phyloP scores from a whole-genome alignment of 78 protist genomes.

The Bodo saltans region DNA sequence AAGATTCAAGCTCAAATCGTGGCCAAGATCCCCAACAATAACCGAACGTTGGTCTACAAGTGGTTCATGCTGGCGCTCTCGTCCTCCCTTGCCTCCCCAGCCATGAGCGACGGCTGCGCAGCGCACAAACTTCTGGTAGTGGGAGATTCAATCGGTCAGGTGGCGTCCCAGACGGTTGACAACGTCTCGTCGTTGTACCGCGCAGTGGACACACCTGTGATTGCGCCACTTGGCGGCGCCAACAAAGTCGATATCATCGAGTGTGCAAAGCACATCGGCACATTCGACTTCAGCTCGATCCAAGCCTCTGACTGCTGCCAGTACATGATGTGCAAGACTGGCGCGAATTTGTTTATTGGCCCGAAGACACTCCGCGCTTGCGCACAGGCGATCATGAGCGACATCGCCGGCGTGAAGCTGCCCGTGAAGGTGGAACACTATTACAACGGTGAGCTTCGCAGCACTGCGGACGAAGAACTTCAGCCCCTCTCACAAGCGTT shows the following conservation, averaged over 20 bases:
- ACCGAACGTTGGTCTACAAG: conserved; percentile 20
- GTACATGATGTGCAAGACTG: neutral
- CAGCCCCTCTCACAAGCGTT: too few species aligned
- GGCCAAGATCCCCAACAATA: neutral
- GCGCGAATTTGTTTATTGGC: neutral
- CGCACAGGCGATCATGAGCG: too few species aligned
- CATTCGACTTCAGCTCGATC: neutral
- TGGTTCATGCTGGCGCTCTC: conserved; percentile 3
- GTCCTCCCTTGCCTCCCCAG: neutral
- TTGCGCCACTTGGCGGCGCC: neutral
- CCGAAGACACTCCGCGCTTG: neutral
- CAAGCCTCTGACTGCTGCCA: conserved; percentile 25
- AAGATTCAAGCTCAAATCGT: neutral
- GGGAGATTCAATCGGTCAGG: conserved; percentile 24
- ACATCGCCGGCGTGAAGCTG: too few species aligned
- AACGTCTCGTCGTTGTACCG: conserved; percentile 6
- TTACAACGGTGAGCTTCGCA: too few species aligned
- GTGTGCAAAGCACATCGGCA: neutral
- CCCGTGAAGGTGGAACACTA: too few species aligned
- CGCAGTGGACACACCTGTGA: neutral
- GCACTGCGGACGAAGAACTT: too few species aligned
- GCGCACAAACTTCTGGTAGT: neutral
- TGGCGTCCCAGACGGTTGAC: conserved; percentile 14
- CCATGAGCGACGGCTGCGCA: too few species aligned
- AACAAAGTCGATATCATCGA: neutral